phyloP scores from a whole-genome alignment of 306 rosid genomes.

The Casuarina equisetifolia region DNA sequence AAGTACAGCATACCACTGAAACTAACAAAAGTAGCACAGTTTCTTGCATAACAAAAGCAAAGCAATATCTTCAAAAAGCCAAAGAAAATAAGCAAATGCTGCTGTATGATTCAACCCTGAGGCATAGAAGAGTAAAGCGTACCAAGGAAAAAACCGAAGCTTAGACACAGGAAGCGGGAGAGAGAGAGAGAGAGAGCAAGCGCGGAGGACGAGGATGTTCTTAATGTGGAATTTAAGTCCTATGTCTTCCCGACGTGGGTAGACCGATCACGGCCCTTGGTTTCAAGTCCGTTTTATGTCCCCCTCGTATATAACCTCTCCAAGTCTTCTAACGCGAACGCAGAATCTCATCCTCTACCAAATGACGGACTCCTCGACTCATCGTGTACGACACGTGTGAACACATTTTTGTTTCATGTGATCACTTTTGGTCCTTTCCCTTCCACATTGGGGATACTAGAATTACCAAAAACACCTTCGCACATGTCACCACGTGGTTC shows the following conservation, averaged over 20 bases:
- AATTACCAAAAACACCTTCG: not conserved
- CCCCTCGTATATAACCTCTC: slow-evolving; percentile 36
- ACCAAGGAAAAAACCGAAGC: slow-evolving; percentile 22
- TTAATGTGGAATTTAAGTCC: not conserved
- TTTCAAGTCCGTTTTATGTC: not conserved
- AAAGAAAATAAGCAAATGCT: not conserved
- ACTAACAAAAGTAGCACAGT: not conserved
- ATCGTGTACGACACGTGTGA: not conserved
- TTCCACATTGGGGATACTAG: not conserved
- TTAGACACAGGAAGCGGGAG: slow-evolving; percentile 1
- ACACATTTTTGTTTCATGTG: not conserved
- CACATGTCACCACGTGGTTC: not conserved
- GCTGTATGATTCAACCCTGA: not conserved
- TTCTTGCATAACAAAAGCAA: not conserved
- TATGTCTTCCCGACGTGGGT: not conserved
- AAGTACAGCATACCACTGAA: not conserved
- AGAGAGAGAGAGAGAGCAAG: not conserved
- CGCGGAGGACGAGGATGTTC: not conserved
- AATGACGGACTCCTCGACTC: not conserved
- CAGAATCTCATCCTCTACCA: not conserved
- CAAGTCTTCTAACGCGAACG: not conserved
- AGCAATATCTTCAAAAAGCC: not conserved
- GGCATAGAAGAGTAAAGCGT: slow-evolving; percentile 11
- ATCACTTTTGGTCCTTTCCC: not conserved
- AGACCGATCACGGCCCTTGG: slow-evolving; percentile 35